These are phyloP conservation scores for Heteromeles arbutifolia DNA, from an alignment of 306 rosid genomes.

Conservation along the genomic window DNA sequence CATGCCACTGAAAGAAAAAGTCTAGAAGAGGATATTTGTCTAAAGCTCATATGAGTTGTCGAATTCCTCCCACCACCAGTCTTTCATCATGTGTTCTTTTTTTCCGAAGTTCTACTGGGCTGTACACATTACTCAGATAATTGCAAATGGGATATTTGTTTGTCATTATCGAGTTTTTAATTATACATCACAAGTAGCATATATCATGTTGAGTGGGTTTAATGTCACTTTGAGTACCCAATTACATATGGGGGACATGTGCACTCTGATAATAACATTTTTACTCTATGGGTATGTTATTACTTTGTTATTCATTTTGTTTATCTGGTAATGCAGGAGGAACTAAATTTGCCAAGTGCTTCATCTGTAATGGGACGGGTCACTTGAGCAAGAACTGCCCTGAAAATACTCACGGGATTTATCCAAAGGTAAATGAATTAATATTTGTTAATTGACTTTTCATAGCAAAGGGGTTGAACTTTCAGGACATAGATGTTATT, in stretches of 20 bases:
- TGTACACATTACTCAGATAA: too few species aligned
- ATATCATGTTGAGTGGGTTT: not conserved
- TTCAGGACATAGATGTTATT: not conserved
- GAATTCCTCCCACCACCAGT: too few species aligned
- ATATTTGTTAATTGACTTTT: not conserved
- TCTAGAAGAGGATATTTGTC: not conserved
- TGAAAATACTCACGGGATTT: conserved; percentile 78
- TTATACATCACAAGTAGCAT: not conserved
- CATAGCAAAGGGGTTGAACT: not conserved
- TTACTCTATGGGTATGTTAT: not conserved
- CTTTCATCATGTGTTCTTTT: too few species aligned
- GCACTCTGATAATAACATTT: not conserved
- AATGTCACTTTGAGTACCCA: not conserved
- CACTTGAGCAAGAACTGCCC: conserved; percentile 93
- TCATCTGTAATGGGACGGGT: conserved; percentile 74
- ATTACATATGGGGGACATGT: not conserved
- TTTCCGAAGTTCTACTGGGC: too few species aligned
- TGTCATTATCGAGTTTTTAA: not conserved
- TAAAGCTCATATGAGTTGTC: too few species aligned
- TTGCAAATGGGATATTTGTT: not conserved
- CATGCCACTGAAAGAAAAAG: not conserved
- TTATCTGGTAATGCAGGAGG: conserved; percentile 60
- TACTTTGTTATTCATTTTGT: conserved; percentile 3
- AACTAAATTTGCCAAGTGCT: conserved; percentile 78
- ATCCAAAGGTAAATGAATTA: conserved; percentile 64